Percentiles rank a stretch among this genome's conserved stretches.
These are phyloP conservation scores for Salix suchowensis DNA, from an alignment of 345 rosid genomes.

Conservation along the genomic window DNA sequence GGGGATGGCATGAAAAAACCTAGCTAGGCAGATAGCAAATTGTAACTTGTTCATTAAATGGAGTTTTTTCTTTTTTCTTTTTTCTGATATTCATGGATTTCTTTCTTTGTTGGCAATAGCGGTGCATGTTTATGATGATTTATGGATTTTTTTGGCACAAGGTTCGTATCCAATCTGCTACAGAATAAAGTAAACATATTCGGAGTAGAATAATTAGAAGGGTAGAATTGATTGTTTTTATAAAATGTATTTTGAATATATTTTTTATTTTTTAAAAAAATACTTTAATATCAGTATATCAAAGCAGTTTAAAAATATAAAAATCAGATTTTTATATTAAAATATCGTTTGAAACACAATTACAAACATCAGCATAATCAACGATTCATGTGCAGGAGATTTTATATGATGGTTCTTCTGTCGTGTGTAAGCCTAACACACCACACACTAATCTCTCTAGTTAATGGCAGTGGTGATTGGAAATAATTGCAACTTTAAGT, in stretches of 20 bases:
- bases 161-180: neutral
- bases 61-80: no score
- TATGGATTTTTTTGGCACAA: neutral
- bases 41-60: neutral
- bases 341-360: no score
- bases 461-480: constrained; percentile 16
- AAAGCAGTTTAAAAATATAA: no score
- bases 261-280: no score
- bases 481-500: constrained; percentile 25
- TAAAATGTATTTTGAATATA: no score
- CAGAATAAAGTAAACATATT: no score
- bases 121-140: neutral
- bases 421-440: neutral
- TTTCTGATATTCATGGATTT: neutral
- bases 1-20: neutral
- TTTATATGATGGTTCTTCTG: neutral
- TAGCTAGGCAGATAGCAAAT: neutral
- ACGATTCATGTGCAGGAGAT: neutral
- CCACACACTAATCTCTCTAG: no score
- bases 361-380: no score
- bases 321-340: no score
- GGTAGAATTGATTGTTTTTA: no score
- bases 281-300: no score
- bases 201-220: no score
- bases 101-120: neutral